Conservation (phyloP, 73 alveolate species). For the Blepharisma stoltei region DNA sequence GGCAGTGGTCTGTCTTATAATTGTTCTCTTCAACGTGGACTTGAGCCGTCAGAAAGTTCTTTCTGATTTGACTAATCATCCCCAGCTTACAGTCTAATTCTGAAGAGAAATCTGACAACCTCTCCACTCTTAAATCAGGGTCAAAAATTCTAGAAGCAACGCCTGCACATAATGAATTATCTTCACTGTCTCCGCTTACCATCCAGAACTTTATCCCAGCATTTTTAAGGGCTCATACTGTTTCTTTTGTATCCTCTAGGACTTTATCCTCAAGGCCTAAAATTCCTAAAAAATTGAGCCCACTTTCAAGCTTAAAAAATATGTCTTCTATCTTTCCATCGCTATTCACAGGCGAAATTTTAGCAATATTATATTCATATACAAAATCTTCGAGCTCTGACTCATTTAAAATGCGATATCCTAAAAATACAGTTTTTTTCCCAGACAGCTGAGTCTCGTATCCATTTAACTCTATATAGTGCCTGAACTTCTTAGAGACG, state of each 20-base stretch:
- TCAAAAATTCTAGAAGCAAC: background rate
- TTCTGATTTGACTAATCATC: too few species aligned
- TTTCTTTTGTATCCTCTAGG: constrained; percentile 11
- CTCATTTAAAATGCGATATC: background rate
- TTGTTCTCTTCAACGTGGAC: too few species aligned
- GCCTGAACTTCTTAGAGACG: background rate
- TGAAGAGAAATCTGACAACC: background rate
- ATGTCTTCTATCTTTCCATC: constrained; percentile 4
- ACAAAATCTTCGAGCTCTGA: background rate
- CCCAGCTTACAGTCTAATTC: background rate
- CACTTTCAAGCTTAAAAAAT: background rate
- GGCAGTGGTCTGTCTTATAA: too few species aligned
- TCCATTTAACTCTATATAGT: too few species aligned
- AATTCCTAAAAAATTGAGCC: background rate
- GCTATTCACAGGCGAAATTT: constrained; percentile 4
- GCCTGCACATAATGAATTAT: constrained; percentile 3
- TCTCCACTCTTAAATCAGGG: background rate
- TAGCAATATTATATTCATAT: constrained; percentile 6
- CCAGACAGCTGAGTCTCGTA: too few species aligned
- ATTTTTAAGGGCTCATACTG: background rate
- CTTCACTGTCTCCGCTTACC: constrained; percentile 26
- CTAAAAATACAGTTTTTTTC: background rate
- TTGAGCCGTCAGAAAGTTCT: too few species aligned
- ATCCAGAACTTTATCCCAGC: constrained; percentile 22
- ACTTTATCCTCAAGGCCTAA: constrained; percentile 2